A percentile compares a stretch with the other conserved stretches of the same genome.
These are phyloP conservation scores for Aspergillus vadensis DNA, from an alignment of 2,329 filamentous ascomycete species.

Conservation along the genomic window DNA sequence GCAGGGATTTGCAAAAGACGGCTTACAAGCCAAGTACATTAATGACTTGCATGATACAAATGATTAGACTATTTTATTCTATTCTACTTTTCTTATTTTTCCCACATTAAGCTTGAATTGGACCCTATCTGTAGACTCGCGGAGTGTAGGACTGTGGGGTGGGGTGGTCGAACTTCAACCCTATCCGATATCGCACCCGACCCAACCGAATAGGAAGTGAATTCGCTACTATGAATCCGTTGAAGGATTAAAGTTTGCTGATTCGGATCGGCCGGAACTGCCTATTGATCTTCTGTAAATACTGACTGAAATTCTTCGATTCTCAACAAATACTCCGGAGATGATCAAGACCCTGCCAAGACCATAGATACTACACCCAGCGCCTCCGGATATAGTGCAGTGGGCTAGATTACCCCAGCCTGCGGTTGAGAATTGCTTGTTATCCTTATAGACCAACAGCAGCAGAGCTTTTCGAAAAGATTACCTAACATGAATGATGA, in stretches of 20 bases:
- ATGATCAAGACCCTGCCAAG: neutral
- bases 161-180: neutral
- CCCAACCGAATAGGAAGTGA: neutral
- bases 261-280: neutral
- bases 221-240: neutral
- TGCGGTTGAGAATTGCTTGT: neutral
- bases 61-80: constrained; percentile 12
- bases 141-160: neutral
- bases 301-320: neutral
- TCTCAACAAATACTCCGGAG: neutral
- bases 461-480: too few species aligned
- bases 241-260: neutral
- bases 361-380: neutral
- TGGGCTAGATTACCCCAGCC: neutral
- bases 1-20: constrained; percentile 10
- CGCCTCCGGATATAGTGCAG: neutral
- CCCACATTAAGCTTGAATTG: neutral
- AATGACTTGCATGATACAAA: constrained; percentile 27
- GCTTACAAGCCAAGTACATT: constrained; percentile 15
- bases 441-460: neutral
- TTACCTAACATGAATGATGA: too few species aligned
- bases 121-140: neutral
- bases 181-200: neutral
- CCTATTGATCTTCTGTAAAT: neutral
- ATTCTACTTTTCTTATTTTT: neutral